phyloP scores from a whole-genome alignment of 768 basidiomycete genomes.

The Trametes elegans region DNA sequence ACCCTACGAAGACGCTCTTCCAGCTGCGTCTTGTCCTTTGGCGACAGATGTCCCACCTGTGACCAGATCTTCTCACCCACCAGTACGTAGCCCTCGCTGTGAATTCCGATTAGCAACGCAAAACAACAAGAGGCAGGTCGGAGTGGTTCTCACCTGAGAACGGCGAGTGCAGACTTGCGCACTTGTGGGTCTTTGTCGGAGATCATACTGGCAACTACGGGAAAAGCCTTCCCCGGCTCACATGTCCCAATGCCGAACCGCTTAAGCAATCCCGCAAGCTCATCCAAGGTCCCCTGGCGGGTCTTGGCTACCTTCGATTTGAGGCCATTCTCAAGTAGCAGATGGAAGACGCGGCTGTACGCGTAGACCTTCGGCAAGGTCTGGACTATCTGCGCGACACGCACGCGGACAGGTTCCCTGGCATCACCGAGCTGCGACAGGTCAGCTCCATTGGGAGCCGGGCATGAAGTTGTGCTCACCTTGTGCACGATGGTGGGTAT shows the following conservation, averaged over 20 bases:
- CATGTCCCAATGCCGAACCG: constrained; percentile 81
- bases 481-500: constrained; percentile 88
- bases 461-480: constrained; percentile 40
- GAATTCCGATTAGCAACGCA: too few relatives aligned
- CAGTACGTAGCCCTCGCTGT: constrained; percentile 79
- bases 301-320: constrained; percentile 91
- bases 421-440: constrained; percentile 82
- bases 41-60: constrained; percentile 67
- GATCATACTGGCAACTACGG: constrained; percentile 72
- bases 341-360: constrained; percentile 86
- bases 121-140: too few relatives aligned
- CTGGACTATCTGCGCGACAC: constrained; percentile 84
- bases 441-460: neutral
- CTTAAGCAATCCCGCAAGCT: constrained; percentile 72
- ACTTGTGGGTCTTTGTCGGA: constrained; percentile 88
- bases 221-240: constrained; percentile 78
- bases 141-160: constrained; percentile 61
- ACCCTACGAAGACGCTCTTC: constrained; percentile 87
- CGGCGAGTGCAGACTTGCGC: constrained; percentile 80
- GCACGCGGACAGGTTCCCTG: constrained; percentile 73
- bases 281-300: constrained; percentile 83
- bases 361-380: constrained; percentile 87
- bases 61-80: constrained; percentile 87
- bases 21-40: constrained; percentile 90
- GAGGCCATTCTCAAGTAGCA: constrained; percentile 84